Conservation (phyloP, 139 green algal species). For the Chlamydomonas incerta region DNA sequence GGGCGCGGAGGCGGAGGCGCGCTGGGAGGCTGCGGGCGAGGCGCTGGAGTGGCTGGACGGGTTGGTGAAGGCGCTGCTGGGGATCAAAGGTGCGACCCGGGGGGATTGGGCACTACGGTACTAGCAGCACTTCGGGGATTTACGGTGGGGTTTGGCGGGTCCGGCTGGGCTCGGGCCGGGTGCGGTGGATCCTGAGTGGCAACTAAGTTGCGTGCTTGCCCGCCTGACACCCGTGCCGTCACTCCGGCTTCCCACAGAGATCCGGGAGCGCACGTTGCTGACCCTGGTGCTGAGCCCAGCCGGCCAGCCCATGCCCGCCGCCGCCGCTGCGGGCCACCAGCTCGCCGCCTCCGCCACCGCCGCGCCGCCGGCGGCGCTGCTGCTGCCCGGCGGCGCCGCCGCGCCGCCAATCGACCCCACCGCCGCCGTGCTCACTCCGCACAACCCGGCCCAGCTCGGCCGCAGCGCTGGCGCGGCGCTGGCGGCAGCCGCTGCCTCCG, state of each 20-base stretch:
- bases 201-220: too few relatives aligned
- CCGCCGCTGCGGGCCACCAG: background rate
- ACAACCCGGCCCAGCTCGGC: background rate
- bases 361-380: background rate
- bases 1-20: background rate
- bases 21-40: conserved; percentile 11
- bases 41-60: conserved; percentile 65
- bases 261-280: conserved; percentile 6
- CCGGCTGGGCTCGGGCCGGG: too few relatives aligned
- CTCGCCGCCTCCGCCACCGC: background rate
- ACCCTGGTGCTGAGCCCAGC: conserved; percentile 46
- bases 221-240: too few relatives aligned
- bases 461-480: background rate
- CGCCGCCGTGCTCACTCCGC: conserved; percentile 4
- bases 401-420: background rate
- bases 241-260: background rate
- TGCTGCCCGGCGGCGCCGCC: conserved; percentile 7
- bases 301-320: background rate
- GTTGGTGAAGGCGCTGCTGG: conserved; percentile 40
- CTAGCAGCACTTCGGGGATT: too few relatives aligned
- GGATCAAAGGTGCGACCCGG: background rate
- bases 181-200: too few relatives aligned
- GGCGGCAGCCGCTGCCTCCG: background rate
- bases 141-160: too few relatives aligned
- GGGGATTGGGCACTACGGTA: too few relatives aligned